phyloP scores from a whole-genome alignment of 495 filamentous ascomycete species.

The Penicillium paxilli region DNA sequence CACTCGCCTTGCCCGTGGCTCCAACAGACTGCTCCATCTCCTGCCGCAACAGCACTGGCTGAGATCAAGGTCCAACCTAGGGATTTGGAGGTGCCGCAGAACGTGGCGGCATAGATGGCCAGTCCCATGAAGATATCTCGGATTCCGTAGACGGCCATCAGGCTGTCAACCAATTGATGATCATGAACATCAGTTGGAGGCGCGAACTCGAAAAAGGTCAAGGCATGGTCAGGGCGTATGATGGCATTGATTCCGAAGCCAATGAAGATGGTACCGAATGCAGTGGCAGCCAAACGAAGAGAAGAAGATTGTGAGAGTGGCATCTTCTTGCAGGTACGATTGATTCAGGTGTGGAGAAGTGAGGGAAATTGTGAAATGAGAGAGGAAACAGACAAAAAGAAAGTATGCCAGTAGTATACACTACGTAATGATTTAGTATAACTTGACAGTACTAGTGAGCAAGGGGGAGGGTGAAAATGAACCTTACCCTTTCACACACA shows the following conservation, averaged over 20 bases:
- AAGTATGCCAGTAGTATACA: not conserved
- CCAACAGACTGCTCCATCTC: conserved; percentile 48
- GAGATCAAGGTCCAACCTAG: conserved; percentile 48
- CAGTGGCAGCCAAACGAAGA: conserved; percentile 23
- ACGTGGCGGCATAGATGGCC: conserved; percentile 39
- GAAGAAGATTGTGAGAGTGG: conserved; percentile 17
- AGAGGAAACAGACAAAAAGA: not conserved
- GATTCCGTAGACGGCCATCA: conserved; percentile 51
- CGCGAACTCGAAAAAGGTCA: conserved; percentile 48
- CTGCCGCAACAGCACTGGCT: conserved; percentile 43
- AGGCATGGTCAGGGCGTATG: conserved; percentile 40
- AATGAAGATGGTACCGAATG: conserved; percentile 45
- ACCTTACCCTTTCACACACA: not conserved
- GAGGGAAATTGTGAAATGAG: not conserved
- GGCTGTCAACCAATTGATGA: conserved; percentile 33
- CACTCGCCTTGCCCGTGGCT: conserved; percentile 44
- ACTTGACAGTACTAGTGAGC: too few species aligned
- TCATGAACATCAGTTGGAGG: conserved; percentile 29
- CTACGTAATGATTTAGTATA: too few species aligned
- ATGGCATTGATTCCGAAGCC: conserved; percentile 52
- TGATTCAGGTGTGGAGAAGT: too few species aligned
- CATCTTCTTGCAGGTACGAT: conserved; percentile 2
- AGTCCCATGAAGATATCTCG: conserved; percentile 56
- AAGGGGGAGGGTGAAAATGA: not conserved
- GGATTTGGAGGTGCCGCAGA: conserved; percentile 38